Conservation (phyloP, 129 eudicot species). For the Pittosporum tobira region DNA sequence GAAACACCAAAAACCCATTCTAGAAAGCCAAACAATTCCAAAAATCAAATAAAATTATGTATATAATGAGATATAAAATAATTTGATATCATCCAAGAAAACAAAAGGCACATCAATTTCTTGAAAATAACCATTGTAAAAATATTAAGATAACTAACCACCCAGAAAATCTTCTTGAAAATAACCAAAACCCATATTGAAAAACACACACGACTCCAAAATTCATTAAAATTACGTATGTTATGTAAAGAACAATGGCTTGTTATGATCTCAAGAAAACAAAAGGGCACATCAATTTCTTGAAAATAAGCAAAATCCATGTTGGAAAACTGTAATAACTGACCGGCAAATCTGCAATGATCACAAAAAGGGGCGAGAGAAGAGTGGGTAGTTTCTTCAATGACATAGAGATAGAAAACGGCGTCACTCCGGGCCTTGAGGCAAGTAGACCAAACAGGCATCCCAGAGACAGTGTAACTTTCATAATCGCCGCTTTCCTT, state of each 20-base stretch:
- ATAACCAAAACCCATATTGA: neutral
- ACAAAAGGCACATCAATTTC: no score
- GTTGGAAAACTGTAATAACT: neutral
- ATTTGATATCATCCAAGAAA: neutral
- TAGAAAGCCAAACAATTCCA: neutral
- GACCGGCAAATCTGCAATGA: conserved; percentile 62
- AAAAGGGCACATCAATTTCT: no score
- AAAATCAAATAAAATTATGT: neutral
- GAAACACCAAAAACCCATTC: neutral
- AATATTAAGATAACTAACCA: no score
- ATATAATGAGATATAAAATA: neutral
- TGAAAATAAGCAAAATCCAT: neutral
- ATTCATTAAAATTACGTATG: neutral
- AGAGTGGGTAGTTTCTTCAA: conserved; percentile 37
- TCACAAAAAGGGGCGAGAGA: conserved; percentile 37
- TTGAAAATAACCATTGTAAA: no score
- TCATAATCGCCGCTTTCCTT: conserved; percentile 28
- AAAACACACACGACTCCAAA: neutral
- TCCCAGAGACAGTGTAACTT: conserved; percentile 9
- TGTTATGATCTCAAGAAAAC: no score
- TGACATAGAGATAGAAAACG: conserved; percentile 35
- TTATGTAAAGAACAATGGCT: no score
- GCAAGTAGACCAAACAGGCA: conserved; percentile 38
- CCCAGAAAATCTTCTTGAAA: no score
- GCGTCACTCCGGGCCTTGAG: conserved; percentile 26